A percentile compares a stretch with the other conserved stretches of the same genome.
These are phyloP conservation scores for Diaporthe humulicola DNA, from an alignment of 2,329 filamentous ascomycete species.

Conservation along the genomic window DNA sequence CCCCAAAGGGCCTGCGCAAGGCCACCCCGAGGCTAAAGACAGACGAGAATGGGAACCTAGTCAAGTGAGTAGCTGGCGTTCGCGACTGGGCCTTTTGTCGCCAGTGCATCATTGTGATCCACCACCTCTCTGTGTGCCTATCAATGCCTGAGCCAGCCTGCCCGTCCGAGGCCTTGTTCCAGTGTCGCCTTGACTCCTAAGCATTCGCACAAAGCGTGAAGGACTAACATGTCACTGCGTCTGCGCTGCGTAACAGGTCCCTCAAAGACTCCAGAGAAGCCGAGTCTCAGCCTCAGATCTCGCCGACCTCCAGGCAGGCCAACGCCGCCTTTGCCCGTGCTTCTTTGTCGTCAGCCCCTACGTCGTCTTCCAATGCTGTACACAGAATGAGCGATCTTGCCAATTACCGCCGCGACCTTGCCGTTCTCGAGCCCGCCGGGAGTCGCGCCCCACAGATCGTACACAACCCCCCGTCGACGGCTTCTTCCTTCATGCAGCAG, in stretches of 20 bases:
- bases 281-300: conserved; percentile 58
- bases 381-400: conserved; percentile 72
- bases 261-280: conserved; percentile 54
- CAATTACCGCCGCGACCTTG: conserved; percentile 80
- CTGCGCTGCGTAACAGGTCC: conserved; percentile 46
- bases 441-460: conserved; percentile 62
- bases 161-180: conserved; percentile 41
- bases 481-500: conserved; percentile 59
- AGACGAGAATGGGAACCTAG: conserved; percentile 61
- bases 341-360: conserved; percentile 54
- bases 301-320: conserved; percentile 57
- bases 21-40: conserved; percentile 67
- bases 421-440: conserved; percentile 74
- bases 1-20: conserved; percentile 47
- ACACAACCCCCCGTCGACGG: conserved; percentile 68
- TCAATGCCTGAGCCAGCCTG: conserved; percentile 45
- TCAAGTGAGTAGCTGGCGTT: conserved; percentile 50
- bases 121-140: neutral
- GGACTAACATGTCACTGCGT: conserved; percentile 49
- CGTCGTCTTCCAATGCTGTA: conserved; percentile 62
- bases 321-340: conserved; percentile 47
- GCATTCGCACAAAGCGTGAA: conserved; percentile 18
- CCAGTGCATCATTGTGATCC: conserved; percentile 32
- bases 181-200: conserved; percentile 2
- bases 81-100: conserved; percentile 16